Percentiles rank a stretch among this genome's conserved stretches.
Conservation (phyloP, 169 alveolate genomes). For the Besnoitia besnoiti region DNA sequence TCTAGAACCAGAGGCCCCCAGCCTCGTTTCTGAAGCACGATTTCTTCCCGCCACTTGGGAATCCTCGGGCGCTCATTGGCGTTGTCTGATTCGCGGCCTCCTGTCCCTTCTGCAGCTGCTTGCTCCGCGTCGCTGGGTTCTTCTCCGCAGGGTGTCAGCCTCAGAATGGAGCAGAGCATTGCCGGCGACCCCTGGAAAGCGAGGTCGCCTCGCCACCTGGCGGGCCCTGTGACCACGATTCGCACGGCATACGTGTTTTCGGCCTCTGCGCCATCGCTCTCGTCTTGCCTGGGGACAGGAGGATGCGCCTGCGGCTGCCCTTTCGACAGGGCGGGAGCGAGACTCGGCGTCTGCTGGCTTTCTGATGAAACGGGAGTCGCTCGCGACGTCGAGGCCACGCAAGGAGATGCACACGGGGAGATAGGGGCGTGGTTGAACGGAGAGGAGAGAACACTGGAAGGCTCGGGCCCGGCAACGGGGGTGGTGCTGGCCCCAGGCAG, state of each 20-base stretch:
- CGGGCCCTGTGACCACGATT: conserved; percentile 6
- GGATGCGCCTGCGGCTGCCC: no score
- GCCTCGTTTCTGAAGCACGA: background rate
- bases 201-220: conserved; percentile 22
- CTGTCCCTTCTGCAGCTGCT: background rate
- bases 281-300: no score
- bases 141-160: background rate
- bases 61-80: no score
- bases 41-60: background rate
- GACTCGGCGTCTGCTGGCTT: no score
- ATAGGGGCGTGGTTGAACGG: background rate
- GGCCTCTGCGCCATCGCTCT: background rate
- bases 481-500: background rate
- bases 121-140: background rate
- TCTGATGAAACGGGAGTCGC: no score
- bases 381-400: background rate
- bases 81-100: no score
- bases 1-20: conserved; percentile 27
- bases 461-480: background rate
- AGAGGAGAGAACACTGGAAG: background rate
- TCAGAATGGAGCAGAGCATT: background rate
- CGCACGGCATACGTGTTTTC: background rate
- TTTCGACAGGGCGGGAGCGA: no score
- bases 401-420: background rate
- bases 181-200: conserved; percentile 11